phyloP scores from a whole-genome alignment of 2,329 filamentous ascomycete species.

The Aspergillus latus region DNA sequence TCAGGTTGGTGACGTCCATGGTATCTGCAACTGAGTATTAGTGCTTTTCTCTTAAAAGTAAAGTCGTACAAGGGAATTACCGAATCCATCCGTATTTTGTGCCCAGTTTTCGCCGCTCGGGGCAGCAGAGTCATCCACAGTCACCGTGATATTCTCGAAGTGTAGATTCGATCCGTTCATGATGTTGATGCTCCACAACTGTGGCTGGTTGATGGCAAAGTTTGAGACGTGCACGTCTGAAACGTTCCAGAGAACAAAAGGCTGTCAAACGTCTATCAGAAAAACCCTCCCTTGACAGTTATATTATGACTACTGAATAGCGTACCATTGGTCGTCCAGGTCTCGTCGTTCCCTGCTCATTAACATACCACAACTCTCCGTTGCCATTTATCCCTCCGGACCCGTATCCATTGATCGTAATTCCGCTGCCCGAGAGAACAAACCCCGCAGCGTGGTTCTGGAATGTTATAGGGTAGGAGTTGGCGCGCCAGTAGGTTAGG shows the following conservation, averaged over 20 bases:
- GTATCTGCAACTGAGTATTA: slow-evolving; percentile 41
- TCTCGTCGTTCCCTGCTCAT: slow-evolving; percentile 48
- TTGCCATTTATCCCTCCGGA: slow-evolving; percentile 58
- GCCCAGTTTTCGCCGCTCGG: slow-evolving; percentile 57
- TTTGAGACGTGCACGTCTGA: slow-evolving; percentile 55
- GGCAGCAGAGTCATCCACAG: slow-evolving; percentile 52
- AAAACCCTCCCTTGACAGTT: not conserved
- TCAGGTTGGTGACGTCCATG: slow-evolving; percentile 55
- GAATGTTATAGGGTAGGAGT: slow-evolving; percentile 54
- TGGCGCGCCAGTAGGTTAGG: slow-evolving; percentile 56
- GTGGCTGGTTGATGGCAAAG: slow-evolving; percentile 54
- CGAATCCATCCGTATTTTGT: slow-evolving; percentile 59
- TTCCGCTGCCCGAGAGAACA: slow-evolving; percentile 51
- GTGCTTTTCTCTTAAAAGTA: not conserved
- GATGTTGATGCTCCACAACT: slow-evolving; percentile 56
- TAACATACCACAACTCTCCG: slow-evolving; percentile 56
- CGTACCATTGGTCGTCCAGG: slow-evolving; percentile 51
- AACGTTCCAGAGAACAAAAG: slow-evolving; percentile 60
- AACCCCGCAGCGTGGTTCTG: slow-evolving; percentile 59
- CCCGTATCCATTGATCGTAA: slow-evolving; percentile 53
- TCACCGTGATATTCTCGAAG: slow-evolving; percentile 53
- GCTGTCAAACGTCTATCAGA: slow-evolving; percentile 27
- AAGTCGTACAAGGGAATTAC: slow-evolving; percentile 18
- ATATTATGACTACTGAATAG: not conserved
- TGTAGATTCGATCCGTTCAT: slow-evolving; percentile 58